Conservation (phyloP, 495 filamentous ascomycete genomes). For the Penicillium daleae region DNA sequence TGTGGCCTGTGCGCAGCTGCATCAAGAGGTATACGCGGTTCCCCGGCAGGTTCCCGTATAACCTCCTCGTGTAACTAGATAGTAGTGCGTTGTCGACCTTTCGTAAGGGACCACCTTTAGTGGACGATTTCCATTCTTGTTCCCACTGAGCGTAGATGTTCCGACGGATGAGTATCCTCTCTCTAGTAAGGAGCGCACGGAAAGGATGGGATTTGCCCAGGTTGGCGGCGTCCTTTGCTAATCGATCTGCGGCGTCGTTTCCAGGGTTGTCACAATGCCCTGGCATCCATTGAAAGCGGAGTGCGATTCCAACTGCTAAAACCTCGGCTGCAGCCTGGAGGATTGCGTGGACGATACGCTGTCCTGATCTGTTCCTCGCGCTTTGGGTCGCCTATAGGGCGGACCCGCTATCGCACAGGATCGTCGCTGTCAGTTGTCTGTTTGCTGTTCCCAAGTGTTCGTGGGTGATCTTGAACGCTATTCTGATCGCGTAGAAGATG, state of each 20-base stretch:
- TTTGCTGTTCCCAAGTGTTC: neutral
- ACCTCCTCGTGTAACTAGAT: conserved; percentile 15
- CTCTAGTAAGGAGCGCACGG: conserved; percentile 18
- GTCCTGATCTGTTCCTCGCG: conserved; percentile 23
- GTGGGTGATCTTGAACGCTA: conserved; percentile 16
- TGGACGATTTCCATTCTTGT: conserved; percentile 19
- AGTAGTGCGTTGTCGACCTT: conserved; percentile 21
- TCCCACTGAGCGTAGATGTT: conserved; percentile 18
- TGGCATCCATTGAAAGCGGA: conserved; percentile 29
- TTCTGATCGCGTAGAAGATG: conserved; percentile 27
- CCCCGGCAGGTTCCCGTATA: conserved; percentile 19
- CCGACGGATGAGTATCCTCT: conserved; percentile 8
- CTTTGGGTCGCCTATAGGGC: conserved; percentile 24
- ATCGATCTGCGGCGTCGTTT: conserved; percentile 20
- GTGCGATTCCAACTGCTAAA: conserved; percentile 9
- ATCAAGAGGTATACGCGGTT: conserved; percentile 21
- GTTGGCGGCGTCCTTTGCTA: conserved; percentile 13
- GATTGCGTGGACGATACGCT: conserved; percentile 27
- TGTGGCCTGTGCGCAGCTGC: conserved; percentile 28
- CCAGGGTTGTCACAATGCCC: conserved; percentile 17
- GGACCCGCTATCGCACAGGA: conserved; percentile 23
- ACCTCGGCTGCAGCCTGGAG: conserved; percentile 20
- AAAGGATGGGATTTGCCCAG: conserved; percentile 24
- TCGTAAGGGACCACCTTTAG: conserved; percentile 15
- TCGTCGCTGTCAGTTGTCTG: conserved; percentile 8